These are phyloP conservation scores for Russula vinacea DNA, from an alignment of 768 basidiomycete species.

Conservation along the genomic window DNA sequence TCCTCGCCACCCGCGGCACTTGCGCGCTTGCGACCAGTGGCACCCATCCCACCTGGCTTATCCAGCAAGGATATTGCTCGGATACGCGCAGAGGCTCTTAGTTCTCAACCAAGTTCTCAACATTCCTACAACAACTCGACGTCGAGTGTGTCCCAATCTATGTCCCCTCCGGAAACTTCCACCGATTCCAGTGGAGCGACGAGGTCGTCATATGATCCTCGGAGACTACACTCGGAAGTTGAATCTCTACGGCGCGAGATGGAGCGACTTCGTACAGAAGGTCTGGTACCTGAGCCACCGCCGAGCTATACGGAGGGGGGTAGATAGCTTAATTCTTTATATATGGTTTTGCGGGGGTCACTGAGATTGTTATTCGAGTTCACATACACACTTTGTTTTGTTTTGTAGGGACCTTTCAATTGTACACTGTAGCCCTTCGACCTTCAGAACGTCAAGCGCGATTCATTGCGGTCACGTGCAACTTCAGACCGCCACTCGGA, in stretches of 20 bases:
- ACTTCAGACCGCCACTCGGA: too few species aligned
- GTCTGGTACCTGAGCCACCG: slow-evolving; percentile 29
- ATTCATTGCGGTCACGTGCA: too few species aligned
- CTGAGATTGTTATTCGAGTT: neutral
- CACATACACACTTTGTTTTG: neutral
- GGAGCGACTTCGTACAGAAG: slow-evolving; percentile 32
- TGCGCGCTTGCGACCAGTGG: neutral
- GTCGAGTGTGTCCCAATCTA: neutral
- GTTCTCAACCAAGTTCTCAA: neutral
- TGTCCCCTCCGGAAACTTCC: neutral
- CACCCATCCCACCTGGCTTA: slow-evolving; percentile 7
- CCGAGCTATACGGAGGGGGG: slow-evolving; percentile 28
- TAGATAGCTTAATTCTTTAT: neutral
- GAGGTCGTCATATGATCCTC: neutral
- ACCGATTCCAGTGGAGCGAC: neutral
- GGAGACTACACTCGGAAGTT: slow-evolving; percentile 31
- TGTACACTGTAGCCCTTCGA: neutral
- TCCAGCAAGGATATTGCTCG: slow-evolving; percentile 21
- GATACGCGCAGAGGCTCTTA: neutral
- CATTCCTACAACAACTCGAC: neutral
- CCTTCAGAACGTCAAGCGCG: too few species aligned
- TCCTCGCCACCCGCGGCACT: neutral
- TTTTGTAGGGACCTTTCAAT: neutral
- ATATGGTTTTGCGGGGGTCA: neutral
- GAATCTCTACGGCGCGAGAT: slow-evolving; percentile 34